Conservation (phyloP, 2,329 filamentous ascomycete species). For the Graphium sp. region DNA sequence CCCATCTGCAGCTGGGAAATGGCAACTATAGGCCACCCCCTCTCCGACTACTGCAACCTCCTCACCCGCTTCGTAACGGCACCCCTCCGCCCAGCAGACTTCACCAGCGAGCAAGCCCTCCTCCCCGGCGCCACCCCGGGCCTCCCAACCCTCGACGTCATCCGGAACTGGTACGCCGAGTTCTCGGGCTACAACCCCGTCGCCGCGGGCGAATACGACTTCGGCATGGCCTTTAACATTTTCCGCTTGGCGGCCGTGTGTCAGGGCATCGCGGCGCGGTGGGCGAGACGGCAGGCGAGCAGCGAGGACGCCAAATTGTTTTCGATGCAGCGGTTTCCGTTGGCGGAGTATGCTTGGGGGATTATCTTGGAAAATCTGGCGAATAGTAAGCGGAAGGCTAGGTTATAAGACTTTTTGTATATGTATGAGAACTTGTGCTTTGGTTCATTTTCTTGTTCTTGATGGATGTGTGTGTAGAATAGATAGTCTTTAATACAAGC, state of each 20-base stretch:
- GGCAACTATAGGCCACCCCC: conserved; percentile 90
- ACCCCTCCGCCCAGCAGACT: conserved; percentile 6
- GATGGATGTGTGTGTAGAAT: too few species aligned
- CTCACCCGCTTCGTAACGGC: conserved; percentile 22
- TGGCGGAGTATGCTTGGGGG: conserved; percentile 67
- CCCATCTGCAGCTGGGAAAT: conserved; percentile 65
- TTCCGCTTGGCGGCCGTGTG: conserved; percentile 45
- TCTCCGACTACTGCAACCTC: conserved; percentile 80
- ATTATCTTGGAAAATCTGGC: conserved; percentile 31
- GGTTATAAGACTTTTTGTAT: background rate
- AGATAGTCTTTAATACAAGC: too few species aligned
- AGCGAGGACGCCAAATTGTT: conserved; percentile 66
- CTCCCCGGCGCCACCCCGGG: conserved; percentile 47
- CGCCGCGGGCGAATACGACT: conserved; percentile 31
- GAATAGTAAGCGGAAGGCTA: conserved; percentile 2
- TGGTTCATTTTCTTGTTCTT: too few species aligned
- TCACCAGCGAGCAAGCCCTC: conserved; percentile 28
- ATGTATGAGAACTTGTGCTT: too few species aligned
- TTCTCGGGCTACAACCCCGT: conserved; percentile 54
- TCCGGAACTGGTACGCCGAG: conserved; percentile 22
- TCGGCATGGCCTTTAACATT: conserved; percentile 45
- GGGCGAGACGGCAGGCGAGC: conserved; percentile 74
- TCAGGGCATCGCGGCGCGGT: conserved; percentile 85
- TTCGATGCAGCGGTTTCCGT: conserved; percentile 48
- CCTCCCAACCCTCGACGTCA: conserved; percentile 26